phyloP scores from a whole-genome alignment of 352 stramenopile genomes.

The Pythium coloratum region DNA sequence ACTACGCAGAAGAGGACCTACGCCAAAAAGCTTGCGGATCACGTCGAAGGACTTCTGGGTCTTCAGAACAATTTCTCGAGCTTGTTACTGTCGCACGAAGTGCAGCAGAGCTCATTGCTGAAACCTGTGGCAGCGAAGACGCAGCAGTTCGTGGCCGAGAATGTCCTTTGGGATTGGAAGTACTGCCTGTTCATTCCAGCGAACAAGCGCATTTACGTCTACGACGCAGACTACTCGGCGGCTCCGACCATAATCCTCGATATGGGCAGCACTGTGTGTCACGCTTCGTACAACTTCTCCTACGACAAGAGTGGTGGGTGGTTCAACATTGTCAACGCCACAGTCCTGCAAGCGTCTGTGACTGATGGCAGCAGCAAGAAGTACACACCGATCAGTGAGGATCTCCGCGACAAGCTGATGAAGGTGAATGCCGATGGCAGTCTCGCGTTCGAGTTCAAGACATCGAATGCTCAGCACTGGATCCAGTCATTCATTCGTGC shows the following conservation, averaged over 20 bases:
- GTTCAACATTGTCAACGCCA: slow-evolving; percentile 60
- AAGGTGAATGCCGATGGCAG: slow-evolving; percentile 36
- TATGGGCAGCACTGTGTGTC: slow-evolving; percentile 47
- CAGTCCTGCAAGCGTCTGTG: slow-evolving; percentile 32
- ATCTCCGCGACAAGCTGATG: slow-evolving; percentile 38
- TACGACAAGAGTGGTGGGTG: slow-evolving; percentile 45
- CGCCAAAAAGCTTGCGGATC: slow-evolving; percentile 56
- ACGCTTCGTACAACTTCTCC: slow-evolving; percentile 43
- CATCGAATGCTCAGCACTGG: slow-evolving; percentile 49
- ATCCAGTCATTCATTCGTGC: slow-evolving; percentile 48
- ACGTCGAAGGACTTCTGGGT: slow-evolving; percentile 59
- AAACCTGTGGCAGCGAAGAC: slow-evolving; percentile 43
- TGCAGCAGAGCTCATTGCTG: slow-evolving; percentile 32
- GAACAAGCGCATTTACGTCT: slow-evolving; percentile 61
- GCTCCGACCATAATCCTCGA: slow-evolving; percentile 49
- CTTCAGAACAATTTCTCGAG: slow-evolving; percentile 47
- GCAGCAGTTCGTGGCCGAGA: slow-evolving; percentile 37
- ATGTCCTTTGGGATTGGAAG: slow-evolving; percentile 67
- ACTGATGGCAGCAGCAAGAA: slow-evolving; percentile 19
- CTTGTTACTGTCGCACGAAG: slow-evolving; percentile 45
- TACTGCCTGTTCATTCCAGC: slow-evolving; percentile 63
- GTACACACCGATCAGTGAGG: slow-evolving; percentile 33
- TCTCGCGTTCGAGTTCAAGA: slow-evolving; percentile 58
- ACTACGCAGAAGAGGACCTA: slow-evolving; percentile 31
- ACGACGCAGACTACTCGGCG: slow-evolving; percentile 44